Conservation (phyloP, 1,284 basidiomycete genomes). For the Cerrena zonata region DNA sequence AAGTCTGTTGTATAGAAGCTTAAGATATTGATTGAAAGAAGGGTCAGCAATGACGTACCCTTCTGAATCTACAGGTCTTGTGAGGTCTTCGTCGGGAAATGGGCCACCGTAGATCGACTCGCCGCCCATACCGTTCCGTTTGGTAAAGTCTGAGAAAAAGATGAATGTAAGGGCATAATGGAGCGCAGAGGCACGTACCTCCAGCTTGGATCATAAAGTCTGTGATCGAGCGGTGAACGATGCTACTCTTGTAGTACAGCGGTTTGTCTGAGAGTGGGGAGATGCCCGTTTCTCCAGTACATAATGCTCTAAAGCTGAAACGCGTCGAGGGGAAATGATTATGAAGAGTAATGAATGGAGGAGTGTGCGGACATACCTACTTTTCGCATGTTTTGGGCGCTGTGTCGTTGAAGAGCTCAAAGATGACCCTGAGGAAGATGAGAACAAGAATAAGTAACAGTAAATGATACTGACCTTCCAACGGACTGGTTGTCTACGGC, state of each 20-base stretch:
- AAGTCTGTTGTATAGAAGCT: too few relatives aligned
- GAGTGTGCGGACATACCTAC: slow-evolving; percentile 35
- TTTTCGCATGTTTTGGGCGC: slow-evolving; percentile 85
- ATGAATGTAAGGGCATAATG: not conserved
- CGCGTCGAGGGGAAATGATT: slow-evolving; percentile 2
- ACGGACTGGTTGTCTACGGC: slow-evolving; percentile 44
- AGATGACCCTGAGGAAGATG: slow-evolving; percentile 50
- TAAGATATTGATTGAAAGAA: not conserved
- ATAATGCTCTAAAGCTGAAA: slow-evolving; percentile 77
- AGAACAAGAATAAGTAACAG: too few relatives aligned
- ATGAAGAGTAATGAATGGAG: slow-evolving; percentile 3
- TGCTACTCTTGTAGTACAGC: slow-evolving; percentile 78
- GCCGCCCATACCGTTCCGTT: slow-evolving; percentile 76
- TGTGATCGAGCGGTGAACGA: slow-evolving; percentile 75
- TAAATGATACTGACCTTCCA: slow-evolving; percentile 59
- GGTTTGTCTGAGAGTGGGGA: slow-evolving; percentile 58
- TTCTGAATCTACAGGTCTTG: slow-evolving; percentile 57
- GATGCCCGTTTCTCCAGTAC: slow-evolving; percentile 80
- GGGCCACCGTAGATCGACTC: slow-evolving; percentile 75
- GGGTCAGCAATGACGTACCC: slow-evolving; percentile 33
- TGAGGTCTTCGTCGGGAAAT: slow-evolving; percentile 75
- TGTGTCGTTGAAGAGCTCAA: slow-evolving; percentile 73
- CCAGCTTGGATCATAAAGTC: slow-evolving; percentile 88
- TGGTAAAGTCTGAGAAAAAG: slow-evolving; percentile 55
- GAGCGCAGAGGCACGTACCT: slow-evolving; percentile 33